Percentiles rank a stretch among this genome's conserved stretches.
Conservation (phyloP, 768 basidiomycete genomes). For the Filobasidium wieringae region DNA sequence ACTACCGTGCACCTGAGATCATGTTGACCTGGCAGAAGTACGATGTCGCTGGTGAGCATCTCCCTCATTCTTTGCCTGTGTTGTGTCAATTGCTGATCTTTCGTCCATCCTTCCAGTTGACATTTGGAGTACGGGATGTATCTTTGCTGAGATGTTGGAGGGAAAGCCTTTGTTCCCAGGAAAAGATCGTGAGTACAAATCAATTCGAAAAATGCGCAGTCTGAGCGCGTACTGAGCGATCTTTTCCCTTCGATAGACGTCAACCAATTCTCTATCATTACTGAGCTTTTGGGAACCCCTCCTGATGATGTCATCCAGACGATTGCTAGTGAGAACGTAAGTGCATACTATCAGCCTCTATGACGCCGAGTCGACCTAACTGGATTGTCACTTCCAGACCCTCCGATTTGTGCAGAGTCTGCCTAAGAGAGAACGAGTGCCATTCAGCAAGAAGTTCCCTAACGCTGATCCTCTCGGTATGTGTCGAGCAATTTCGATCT, state of each 20-base stretch:
- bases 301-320: conserved; percentile 99
- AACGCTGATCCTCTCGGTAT: conserved; percentile 74
- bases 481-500: too few relatives aligned
- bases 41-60: conserved; percentile 61
- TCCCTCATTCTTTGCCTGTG: not conserved
- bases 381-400: conserved; percentile 55
- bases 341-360: conserved; percentile 26
- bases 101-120: conserved; percentile 50
- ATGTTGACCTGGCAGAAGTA: conserved; percentile 99
- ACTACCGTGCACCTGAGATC: conserved; percentile 98
- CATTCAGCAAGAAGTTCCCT: conserved; percentile 84
- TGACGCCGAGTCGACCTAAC: not conserved
- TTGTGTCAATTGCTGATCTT: not conserved
- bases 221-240: not conserved
- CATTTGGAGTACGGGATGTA: conserved; percentile 98
- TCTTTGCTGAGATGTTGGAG: conserved; percentile 99
- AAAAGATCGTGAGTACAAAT: conserved; percentile 75
- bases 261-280: conserved; percentile 99
- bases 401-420: conserved; percentile 96
- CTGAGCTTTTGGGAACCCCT: conserved; percentile 93
- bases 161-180: conserved; percentile 98
- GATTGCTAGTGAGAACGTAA: conserved; percentile 90
- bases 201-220: conserved; percentile 7
- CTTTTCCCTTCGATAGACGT: conserved; percentile 53
- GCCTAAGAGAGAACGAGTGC: conserved; percentile 89